Evolutionary conservation across 2,329 filamentous ascomycete genomes (phyloP), one percentile per base, ranked within the genome.

Genomic region (Aureobasidium sp.): DNA sequence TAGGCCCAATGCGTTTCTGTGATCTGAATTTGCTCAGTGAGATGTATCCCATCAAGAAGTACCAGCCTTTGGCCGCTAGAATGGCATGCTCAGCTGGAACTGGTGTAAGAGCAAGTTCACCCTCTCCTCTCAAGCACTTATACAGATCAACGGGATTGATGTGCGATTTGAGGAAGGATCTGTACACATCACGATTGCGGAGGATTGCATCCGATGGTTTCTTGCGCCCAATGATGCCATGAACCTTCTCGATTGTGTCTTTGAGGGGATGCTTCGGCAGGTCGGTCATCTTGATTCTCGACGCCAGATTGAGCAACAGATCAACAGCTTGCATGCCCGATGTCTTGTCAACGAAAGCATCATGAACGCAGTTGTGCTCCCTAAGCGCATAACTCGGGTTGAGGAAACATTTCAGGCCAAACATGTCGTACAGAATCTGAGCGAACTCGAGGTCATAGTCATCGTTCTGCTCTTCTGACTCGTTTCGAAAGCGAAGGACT

Each of bases 201-300:
- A 87, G 82, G 74, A 96, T 87, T 64, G 91, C 86, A 5, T 90
- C 84, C 1, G 87, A 88, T 13, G 87, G 84, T 72, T 92, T 96
- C 32, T 88, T 84, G 21, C 78, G 75, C 1, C 90, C 91, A 59
- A 97, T 87, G 5, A 90, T 87, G 66, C 90, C 86, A 71, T 97
- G 92, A 75, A 99, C 90, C 67, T 92, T 91, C 63, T 99, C 94
- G 63, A 99, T 94, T 0, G 91, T 91, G 16, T 82, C 85, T 72
- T 93, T 95, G 59, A 99, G 79, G 61, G 97, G 91, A 16, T 91
- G 94, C 72, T 96, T 97, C 16, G 91, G 84, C 21, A 97, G 77
- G 66, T 97, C 94, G 69, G 93, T 96, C 77, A 96, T 89, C 27
- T 90, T 87, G 79, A 97, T 87, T 64, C 89, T 86, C 54, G 87